Evolutionary conservation across 352 stramenopile species (phyloP).

Genomic region (Phytophthora cryptogea): DNA sequence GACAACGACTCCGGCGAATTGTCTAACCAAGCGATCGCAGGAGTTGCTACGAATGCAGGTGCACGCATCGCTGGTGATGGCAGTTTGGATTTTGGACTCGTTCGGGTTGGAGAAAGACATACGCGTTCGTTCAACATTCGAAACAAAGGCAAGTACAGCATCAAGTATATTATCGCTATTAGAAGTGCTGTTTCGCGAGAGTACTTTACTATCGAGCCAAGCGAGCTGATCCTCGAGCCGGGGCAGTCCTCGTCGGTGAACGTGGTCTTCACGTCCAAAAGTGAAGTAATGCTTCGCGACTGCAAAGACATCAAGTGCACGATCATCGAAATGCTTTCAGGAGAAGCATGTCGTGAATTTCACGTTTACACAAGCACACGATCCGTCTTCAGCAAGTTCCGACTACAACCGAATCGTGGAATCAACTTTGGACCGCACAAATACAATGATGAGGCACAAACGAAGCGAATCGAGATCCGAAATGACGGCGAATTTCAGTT

Average conservation of each 20-base stretch:
- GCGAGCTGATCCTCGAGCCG: constrained; percentile 76
- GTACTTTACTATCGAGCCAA: constrained; percentile 85
- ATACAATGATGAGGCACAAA: constrained; percentile 83
- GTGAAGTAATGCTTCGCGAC: constrained; percentile 87
- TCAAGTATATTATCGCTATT: constrained; percentile 85
- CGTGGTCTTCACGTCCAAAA: constrained; percentile 79
- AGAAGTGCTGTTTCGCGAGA: constrained; percentile 51
- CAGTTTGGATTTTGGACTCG: constrained; percentile 90
- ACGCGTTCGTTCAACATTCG: constrained; percentile 82
- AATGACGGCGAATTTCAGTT: constrained; percentile 95
- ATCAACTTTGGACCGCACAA: constrained; percentile 94
- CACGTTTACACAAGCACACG: constrained; percentile 73
- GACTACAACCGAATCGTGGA: constrained; percentile 87
- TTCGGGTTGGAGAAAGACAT: constrained; percentile 91
- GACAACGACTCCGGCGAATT: constrained; percentile 38
- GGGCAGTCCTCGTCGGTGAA: constrained; percentile 68
- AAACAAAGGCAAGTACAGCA: constrained; percentile 94
- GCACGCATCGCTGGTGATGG: constrained; percentile 42
- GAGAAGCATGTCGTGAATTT: constrained; percentile 91
- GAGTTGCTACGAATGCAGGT: background rate
- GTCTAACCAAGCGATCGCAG: constrained; percentile 6
- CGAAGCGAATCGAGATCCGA: constrained; percentile 86
- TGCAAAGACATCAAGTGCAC: constrained; percentile 93
- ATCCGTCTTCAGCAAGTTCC: constrained; percentile 87
- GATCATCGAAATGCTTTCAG: constrained; percentile 92